These are phyloP conservation scores for Macrocybe gigantea DNA, from an alignment of 768 basidiomycete genomes.

Conservation along the genomic window DNA sequence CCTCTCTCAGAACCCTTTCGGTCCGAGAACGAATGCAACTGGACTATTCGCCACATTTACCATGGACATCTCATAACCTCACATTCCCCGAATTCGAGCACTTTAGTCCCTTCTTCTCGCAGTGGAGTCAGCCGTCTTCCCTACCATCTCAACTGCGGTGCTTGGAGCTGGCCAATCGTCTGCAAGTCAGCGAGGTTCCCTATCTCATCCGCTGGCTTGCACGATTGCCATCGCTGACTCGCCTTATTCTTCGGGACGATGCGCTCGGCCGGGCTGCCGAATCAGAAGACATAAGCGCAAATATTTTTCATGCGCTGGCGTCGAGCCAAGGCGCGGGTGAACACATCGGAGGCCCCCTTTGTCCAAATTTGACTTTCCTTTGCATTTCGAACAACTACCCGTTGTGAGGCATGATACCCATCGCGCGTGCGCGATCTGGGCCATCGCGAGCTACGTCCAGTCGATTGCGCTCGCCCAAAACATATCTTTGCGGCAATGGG, in stretches of 20 bases:
- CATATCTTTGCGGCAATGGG: conserved; percentile 16
- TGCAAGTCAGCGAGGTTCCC: conserved; percentile 15
- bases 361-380: conserved; percentile 18
- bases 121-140: conserved; percentile 20
- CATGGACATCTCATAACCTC: not conserved
- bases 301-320: conserved; percentile 8
- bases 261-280: conserved; percentile 6
- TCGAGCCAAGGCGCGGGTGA: conserved; percentile 12
- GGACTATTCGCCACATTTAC: not conserved
- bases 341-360: conserved; percentile 17
- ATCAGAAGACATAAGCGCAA: not conserved
- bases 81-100: not conserved
- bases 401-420: conserved; percentile 12
- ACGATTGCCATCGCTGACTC: conserved; percentile 20
- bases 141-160: conserved; percentile 18
- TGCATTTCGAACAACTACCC: conserved; percentile 12
- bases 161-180: conserved; percentile 18
- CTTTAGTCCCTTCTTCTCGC: conserved; percentile 15
- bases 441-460: conserved; percentile 1
- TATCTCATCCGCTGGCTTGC: conserved; percentile 23
- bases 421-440: conserved; percentile 14
- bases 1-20: conserved; percentile 16
- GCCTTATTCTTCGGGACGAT: conserved; percentile 16
- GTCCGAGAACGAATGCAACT: conserved; percentile 6
- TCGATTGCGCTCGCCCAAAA: conserved; percentile 16